These are phyloP conservation scores for Auriscalpium orientale DNA, from an alignment of 768 basidiomycete species.

Conservation along the genomic window DNA sequence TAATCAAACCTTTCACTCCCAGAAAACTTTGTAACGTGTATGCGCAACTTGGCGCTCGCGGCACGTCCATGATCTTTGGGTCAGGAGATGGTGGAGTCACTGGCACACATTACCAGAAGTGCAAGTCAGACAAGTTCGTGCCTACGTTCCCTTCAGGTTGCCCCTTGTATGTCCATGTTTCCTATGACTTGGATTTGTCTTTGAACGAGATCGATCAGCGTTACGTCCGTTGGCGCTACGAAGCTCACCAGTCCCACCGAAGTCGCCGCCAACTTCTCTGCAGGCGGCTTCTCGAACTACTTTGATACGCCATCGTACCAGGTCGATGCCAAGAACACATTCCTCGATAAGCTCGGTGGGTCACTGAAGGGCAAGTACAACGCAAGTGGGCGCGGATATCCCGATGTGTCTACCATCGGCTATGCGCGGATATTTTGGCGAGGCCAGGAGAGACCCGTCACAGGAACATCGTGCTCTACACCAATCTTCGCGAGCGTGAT, in stretches of 20 bases:
- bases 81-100: slow-evolving; percentile 16
- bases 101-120: slow-evolving; percentile 2
- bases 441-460: neutral
- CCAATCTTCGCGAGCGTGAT: slow-evolving; percentile 10
- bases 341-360: slow-evolving; percentile 3
- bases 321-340: slow-evolving; percentile 1
- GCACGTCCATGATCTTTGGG: slow-evolving; percentile 5
- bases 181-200: neutral
- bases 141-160: slow-evolving; percentile 14
- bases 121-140: slow-evolving; percentile 1
- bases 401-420: slow-evolving; percentile 7
- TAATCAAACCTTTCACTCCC: neutral
- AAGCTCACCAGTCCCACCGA: slow-evolving; percentile 19
- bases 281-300: slow-evolving; percentile 18
- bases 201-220: slow-evolving; percentile 2
- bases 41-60: slow-evolving; percentile 4
- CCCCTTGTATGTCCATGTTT: slow-evolving; percentile 11
- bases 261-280: slow-evolving; percentile 13
- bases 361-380: slow-evolving; percentile 12
- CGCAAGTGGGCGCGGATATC: slow-evolving; percentile 14
- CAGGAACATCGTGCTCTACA: slow-evolving; percentile 13
- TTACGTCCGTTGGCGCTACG: slow-evolving; percentile 21
- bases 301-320: slow-evolving; percentile 12
- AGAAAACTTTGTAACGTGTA: slow-evolving; percentile 7
- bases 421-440: neutral